Percentiles rank a stretch among this genome's conserved stretches.
phyloP scores from a whole-genome alignment of 345 rosid genomes.

The Euphorbia pulcherrima region DNA sequence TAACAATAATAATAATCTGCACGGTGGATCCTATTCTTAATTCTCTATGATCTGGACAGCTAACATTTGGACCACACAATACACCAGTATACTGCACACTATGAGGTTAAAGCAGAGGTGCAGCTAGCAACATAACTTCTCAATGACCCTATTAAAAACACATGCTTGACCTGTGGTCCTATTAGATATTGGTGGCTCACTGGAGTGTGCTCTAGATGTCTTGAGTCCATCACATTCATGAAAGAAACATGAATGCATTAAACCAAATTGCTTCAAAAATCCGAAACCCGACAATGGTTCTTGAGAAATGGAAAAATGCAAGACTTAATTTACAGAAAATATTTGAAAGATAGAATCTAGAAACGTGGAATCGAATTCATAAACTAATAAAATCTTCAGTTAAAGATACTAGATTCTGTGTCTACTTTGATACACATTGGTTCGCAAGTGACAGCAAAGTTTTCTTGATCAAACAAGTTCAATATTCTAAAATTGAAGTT shows the following conservation, averaged over 20 bases:
- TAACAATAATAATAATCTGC: constrained; percentile 23
- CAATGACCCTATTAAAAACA: neutral
- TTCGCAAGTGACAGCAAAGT: neutral
- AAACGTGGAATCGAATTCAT: neutral
- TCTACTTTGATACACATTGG: neutral
- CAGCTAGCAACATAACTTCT: neutral
- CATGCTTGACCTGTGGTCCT: too few relatives aligned
- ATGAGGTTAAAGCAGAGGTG: constrained; percentile 9
- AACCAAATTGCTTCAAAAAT: neutral
- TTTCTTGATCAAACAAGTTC: neutral
- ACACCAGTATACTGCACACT: constrained; percentile 33
- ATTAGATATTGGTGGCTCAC: neutral
- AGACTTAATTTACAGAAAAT: too few relatives aligned
- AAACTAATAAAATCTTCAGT: neutral
- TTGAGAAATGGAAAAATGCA: too few relatives aligned
- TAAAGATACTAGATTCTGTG: neutral
- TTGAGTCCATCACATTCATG: neutral
- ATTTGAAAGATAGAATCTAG: neutral
- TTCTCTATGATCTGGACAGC: too few relatives aligned
- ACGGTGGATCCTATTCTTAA: constrained; percentile 35
- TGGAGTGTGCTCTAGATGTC: neutral
- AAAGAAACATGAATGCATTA: neutral
- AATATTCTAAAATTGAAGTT: neutral
- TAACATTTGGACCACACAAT: too few relatives aligned
- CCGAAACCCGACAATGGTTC: too few relatives aligned